phyloP scores from a whole-genome alignment of 1,284 basidiomycete species.

The Marasmius tenuissimus region DNA sequence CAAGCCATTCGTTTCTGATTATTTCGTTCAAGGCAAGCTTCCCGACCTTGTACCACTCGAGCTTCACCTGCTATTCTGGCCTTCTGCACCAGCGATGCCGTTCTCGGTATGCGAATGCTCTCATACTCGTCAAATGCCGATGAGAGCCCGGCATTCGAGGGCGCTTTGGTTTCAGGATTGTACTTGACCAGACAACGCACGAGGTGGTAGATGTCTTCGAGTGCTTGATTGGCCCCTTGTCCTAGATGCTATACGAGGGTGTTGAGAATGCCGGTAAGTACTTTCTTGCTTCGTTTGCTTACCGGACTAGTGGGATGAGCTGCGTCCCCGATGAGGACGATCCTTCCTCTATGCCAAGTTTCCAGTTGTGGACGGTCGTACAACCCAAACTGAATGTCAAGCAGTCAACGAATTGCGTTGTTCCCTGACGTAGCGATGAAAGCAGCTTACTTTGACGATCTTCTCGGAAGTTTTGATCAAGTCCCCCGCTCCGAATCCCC shows the following conservation, averaged over 20 bases:
- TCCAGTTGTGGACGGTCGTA: constrained; percentile 45
- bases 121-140: constrained; percentile 43
- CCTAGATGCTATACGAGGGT: constrained; percentile 39
- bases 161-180: constrained; percentile 28
- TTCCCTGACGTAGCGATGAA: background rate
- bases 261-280: constrained; percentile 5
- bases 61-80: constrained; percentile 38
- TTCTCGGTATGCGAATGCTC: constrained; percentile 35
- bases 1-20: constrained; percentile 11
- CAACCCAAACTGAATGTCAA: constrained; percentile 36
- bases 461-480: constrained; percentile 33
- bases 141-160: constrained; percentile 28
- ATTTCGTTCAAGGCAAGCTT: constrained; percentile 34
- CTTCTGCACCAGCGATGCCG: constrained; percentile 36
- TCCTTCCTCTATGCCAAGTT: constrained; percentile 41
- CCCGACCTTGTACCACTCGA: constrained; percentile 34
- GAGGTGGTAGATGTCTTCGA: constrained; percentile 44
- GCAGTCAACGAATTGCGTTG: background rate
- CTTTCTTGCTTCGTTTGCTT: background rate
- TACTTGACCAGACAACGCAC: constrained; percentile 33
- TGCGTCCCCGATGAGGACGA: constrained; percentile 41
- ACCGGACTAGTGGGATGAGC: constrained; percentile 46
- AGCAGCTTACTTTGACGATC: constrained; percentile 36
- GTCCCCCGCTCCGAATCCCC: constrained; percentile 36
- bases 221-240: constrained; percentile 49